Conservation (phyloP, 345 rosid genomes). For the Clausena lansium region DNA sequence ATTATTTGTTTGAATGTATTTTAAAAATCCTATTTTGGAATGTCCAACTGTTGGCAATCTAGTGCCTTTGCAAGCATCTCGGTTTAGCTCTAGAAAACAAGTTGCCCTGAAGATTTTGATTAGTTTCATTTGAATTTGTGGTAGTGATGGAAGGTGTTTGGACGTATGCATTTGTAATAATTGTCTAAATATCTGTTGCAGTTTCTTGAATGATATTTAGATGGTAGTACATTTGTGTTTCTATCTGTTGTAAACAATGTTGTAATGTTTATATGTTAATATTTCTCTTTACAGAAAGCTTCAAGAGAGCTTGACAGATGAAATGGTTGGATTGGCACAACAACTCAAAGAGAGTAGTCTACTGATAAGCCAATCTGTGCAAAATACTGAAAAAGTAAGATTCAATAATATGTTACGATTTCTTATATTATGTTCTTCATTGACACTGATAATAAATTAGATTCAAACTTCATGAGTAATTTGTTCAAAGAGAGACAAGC, state of each 20-base stretch:
- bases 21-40: neutral
- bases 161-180: neutral
- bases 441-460: neutral
- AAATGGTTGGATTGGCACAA: constrained; percentile 87
- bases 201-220: neutral
- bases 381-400: constrained; percentile 74
- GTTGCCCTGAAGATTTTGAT: neutral
- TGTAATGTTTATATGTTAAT: neutral
- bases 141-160: neutral
- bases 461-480: neutral
- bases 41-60: neutral
- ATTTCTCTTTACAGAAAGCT: constrained; percentile 46
- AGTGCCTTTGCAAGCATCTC: neutral
- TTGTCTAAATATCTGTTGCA: neutral
- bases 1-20: neutral
- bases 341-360: constrained; percentile 91
- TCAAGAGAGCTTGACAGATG: constrained; percentile 87
- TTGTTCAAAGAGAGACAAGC: neutral
- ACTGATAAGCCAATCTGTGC: constrained; percentile 70
- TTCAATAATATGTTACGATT: neutral
- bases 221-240: neutral
- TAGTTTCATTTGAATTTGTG: neutral
- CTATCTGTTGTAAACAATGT: no score
- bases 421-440: neutral
- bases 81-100: neutral